Evolutionary conservation across 108 stramenopile species (phyloP), one percentile per base, ranked within the genome.

Genomic region (Nannochloropsis salina): DNA sequence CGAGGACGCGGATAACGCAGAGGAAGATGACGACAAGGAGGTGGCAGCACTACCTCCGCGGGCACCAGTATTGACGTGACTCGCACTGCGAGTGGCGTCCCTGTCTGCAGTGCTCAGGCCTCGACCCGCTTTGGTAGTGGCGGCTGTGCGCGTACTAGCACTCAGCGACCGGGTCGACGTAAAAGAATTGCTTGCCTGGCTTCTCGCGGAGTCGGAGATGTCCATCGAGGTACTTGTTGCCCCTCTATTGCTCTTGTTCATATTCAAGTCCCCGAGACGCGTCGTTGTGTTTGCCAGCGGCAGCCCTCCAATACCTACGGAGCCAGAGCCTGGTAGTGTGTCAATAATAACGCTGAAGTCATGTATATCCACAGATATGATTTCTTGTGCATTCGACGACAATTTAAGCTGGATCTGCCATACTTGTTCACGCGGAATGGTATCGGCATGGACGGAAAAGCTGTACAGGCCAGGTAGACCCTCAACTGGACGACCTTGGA

Each of bases 381-480:
- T n/a, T n/a, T n/a, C 2, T n/a, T 74, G 6, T 74, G 61, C n/a
- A 6, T n/a, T 74, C 0, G 61, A 74, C 3, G 61, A 74, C 15
- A 74, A n/a, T n/a, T 74, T 74, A n/a, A 74, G 61, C 61, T 74
- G 61, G 61, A 74, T 15, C 61, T 74, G 61, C 61, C 61, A 74
- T 0, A 74, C 61, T n/a, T n/a, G 8, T 74, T 74, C 61, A n/a
- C 61, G 20, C 61, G 61, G n/a, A n/a, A 74, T 74, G 3, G 61
- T 74, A n/a, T n/a, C 3, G 15, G 20, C 61, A n/a, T 74, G 2
- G 61, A 74, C 8, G 61, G 61, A n/a, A n/a, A 74, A 74, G n/a
- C 20, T n/a, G 8, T 74, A 74, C n/a, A 74, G 61, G 6, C 61
- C 61, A n/a, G 2, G 61, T 15, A 74, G 61, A n/a, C 61, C 61